A percentile compares a stretch with the other conserved stretches of the same genome.
Conservation (phyloP, 345 rosid species). For the Carallia brachiata region DNA sequence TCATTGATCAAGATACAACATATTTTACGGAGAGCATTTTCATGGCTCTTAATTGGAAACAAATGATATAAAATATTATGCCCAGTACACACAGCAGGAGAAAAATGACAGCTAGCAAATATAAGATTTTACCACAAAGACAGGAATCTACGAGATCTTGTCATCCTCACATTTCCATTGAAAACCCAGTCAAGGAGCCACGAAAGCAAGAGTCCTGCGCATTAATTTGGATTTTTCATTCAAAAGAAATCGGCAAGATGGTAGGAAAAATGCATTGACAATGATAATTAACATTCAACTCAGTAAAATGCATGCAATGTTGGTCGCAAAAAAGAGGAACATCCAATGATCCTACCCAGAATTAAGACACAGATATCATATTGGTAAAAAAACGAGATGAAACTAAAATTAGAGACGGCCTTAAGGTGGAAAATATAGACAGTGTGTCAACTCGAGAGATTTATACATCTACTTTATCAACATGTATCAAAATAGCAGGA, state of each 20-base stretch:
- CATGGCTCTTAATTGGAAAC: background rate
- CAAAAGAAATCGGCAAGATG: constrained; percentile 1
- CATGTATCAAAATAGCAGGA: background rate
- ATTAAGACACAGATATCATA: too few species aligned
- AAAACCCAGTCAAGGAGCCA: constrained; percentile 3
- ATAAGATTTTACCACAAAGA: background rate
- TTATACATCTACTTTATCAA: background rate
- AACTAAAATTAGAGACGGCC: background rate
- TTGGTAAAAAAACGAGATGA: background rate
- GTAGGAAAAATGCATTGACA: background rate
- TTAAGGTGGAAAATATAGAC: background rate
- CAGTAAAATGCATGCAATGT: background rate
- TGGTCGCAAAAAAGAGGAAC: background rate
- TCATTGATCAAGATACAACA: background rate
- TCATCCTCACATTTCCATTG: background rate
- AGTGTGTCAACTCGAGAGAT: background rate
- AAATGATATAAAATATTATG: background rate
- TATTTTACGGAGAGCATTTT: background rate
- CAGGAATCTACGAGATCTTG: background rate
- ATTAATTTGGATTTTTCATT: constrained; percentile 5
- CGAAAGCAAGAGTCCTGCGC: constrained; percentile 2
- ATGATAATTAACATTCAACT: background rate
- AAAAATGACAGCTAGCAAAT: background rate
- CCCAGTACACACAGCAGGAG: background rate
- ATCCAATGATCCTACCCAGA: background rate